phyloP scores from a whole-genome alignment of 805 yeast genomes.

The Pichia nakasei region DNA sequence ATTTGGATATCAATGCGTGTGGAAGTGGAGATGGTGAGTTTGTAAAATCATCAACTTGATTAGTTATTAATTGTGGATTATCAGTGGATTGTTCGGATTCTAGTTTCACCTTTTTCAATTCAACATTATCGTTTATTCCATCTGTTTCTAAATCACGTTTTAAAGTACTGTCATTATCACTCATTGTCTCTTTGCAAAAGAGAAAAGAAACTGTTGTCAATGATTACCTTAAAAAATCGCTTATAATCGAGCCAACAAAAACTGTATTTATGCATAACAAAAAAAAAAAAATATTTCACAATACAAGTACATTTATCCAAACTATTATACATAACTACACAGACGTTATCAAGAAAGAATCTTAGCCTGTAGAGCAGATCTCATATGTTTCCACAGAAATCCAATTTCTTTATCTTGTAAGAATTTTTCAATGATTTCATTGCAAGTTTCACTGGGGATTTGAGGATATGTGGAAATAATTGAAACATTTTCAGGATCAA shows the following conservation, averaged over 20 bases:
- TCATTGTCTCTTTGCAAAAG: neutral
- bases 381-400: conserved; percentile 27
- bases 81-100: neutral
- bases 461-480: conserved; percentile 30
- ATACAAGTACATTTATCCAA: too few species aligned
- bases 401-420: conserved; percentile 24
- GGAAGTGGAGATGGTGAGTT: conserved; percentile 13
- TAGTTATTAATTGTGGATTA: neutral
- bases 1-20: neutral
- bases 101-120: neutral
- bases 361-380: conserved; percentile 16
- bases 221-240: too few species aligned
- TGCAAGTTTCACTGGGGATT: neutral
- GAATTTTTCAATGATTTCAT: conserved; percentile 9
- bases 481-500: conserved; percentile 31
- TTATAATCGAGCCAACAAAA: too few species aligned
- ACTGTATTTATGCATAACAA: too few species aligned
- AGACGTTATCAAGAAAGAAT: conserved; percentile 1
- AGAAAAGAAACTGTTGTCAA: too few species aligned
- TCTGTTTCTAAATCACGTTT: neutral
- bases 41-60: neutral
- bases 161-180: neutral
- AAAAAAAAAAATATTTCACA: neutral
- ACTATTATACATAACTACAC: too few species aligned
- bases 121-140: neutral